phyloP scores from a whole-genome alignment of 2,329 filamentous ascomycete genomes.

The Neonectria faginata region DNA sequence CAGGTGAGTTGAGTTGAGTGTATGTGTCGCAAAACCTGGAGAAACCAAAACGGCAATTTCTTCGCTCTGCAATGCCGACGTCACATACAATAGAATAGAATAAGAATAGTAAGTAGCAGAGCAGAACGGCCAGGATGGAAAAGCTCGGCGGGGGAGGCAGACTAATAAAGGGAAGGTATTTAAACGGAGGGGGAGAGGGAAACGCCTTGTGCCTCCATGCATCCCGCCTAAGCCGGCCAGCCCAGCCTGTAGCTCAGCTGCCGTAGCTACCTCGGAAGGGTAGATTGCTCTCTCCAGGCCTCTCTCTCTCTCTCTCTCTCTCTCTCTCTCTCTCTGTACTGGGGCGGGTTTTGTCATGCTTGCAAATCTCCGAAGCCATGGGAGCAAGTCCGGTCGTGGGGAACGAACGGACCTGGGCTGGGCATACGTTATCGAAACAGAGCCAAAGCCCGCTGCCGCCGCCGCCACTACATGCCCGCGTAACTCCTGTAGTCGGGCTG shows the following conservation, averaged over 20 bases:
- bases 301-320: background rate
- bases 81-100: conserved; percentile 4
- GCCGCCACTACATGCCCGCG: background rate
- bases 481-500: too few species aligned
- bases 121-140: background rate
- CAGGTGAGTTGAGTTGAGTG: background rate
- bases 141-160: conserved; percentile 6
- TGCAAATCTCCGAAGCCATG: conserved; percentile 42
- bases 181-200: conserved; percentile 21
- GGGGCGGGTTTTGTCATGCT: conserved; percentile 42
- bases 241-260: conserved; percentile 11
- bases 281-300: background rate
- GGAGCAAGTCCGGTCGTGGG: conserved; percentile 15
- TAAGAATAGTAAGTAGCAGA: conserved; percentile 2
- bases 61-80: background rate
- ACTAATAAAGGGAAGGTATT: conserved; percentile 33
- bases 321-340: background rate
- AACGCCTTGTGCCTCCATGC: conserved; percentile 9
- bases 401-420: conserved; percentile 1
- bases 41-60: background rate
- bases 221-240: conserved; percentile 33
- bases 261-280: background rate
- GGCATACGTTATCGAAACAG: conserved; percentile 8
- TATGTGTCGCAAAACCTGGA: background rate
- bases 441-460: background rate